These are phyloP conservation scores for Rhododendron griersonianum DNA, from an alignment of 148 eudicot genomes.

Conservation along the genomic window DNA sequence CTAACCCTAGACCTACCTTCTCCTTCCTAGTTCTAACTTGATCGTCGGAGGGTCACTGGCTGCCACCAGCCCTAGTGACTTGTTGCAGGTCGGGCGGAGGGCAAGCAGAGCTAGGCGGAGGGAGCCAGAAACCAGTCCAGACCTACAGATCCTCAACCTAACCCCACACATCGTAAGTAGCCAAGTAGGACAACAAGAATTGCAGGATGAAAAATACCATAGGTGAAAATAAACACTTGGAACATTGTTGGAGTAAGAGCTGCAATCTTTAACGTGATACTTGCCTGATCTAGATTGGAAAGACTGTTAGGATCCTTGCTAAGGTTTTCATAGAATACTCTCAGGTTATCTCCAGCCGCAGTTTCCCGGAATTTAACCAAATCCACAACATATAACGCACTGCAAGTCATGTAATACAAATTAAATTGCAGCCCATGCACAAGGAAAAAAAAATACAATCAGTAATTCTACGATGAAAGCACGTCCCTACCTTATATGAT, in stretches of 20 bases:
- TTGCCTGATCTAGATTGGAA: conserved; percentile 93
- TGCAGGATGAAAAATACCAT: not conserved
- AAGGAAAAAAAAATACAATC: not conserved
- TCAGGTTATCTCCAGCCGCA: conserved; percentile 89
- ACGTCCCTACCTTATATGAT: conserved; percentile 75
- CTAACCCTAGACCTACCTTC: no score
- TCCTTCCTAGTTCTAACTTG: no score
- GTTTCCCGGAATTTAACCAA: conserved; percentile 87
- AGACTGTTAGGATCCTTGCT: conserved; percentile 99
- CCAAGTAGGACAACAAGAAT: not conserved
- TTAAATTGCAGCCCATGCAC: conserved; percentile 13
- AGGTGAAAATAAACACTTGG: not conserved
- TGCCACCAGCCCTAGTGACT: no score
- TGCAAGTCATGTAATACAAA: conserved; percentile 30
- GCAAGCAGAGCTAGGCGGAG: no score
- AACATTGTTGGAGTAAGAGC: not conserved
- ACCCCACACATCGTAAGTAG: not conserved
- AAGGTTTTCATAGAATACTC: conserved; percentile 90
- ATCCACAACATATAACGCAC: conserved; percentile 96
- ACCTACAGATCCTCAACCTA: no score
- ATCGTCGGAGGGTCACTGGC: no score
- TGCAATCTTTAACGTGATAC: conserved; percentile 8
- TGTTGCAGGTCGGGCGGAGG: no score
- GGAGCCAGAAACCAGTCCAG: no score
- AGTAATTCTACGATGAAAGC: not conserved